Evolutionary conservation across 306 rosid genomes (phyloP), one percentile per base, ranked within the genome.

Genomic region (Prunus salicina): DNA sequence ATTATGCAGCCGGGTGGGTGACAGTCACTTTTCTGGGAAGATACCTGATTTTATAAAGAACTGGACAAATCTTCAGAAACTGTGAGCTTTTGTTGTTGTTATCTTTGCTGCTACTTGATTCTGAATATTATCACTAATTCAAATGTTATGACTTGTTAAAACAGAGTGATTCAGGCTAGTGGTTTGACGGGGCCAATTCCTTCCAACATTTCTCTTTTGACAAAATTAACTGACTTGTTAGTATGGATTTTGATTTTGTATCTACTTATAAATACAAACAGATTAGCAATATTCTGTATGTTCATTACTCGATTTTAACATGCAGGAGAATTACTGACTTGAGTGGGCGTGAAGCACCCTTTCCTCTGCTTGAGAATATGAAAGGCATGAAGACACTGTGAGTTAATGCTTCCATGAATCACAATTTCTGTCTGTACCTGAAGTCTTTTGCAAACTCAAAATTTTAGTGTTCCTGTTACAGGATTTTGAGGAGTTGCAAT

Each of bases 141-240:
- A 49, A 8, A 61, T 15, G n/a, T 63, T 34, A 5, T 75, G 69
- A 74, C 79, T 49, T 34, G 47, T 50, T 27, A 14, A 63, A 77
- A 73, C 87, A 89, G 98, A 16, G 72, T 20, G 22, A 87, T 91
- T 72, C 86, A 88, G 76, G 98, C 88, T n/a, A 88, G 93, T 78
- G 97, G 98, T 68, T 76, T 93, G 75, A 88, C 80, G 19, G 97
- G 98, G 60, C 93, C 96, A 61, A 87, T 91, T 87, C 97, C 97
- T 80, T 60, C 81, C 7, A 76, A 53, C 81, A 85, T 91, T 70
- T 81, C 88, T 75, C 47, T 14, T 41, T 80, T 89, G 79, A 16
- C 64, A 24, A 79, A 66, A 0, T 72, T 93, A 72, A 60, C 67
- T 24, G 92, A 91, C 77, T 32, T 93, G 98, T 93, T 58, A 64